A percentile compares a stretch with the other conserved stretches of the same genome.
Conservation (phyloP, 345 rosid genomes). For the Gossypium turneri region DNA sequence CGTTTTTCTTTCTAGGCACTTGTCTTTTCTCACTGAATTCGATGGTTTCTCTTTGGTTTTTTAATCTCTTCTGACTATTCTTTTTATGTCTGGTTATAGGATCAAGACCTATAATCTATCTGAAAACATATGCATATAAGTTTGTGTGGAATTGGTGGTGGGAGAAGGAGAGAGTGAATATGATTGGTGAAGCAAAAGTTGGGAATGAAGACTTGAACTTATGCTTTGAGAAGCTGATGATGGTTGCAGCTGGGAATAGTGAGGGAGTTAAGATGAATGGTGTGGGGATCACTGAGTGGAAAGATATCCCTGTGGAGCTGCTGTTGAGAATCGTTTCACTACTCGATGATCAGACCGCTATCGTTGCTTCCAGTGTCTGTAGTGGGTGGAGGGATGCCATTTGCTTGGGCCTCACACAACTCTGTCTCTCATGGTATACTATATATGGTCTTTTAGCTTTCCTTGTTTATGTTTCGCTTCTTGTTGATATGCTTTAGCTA, state of each 20-base stretch:
- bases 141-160: constrained; percentile 22
- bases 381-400: constrained; percentile 90
- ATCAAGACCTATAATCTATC: constrained; percentile 20
- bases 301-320: constrained; percentile 86
- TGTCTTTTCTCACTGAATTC: constrained; percentile 4
- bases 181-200: constrained; percentile 36
- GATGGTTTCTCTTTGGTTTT: not conserved
- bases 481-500: not conserved
- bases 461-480: not conserved
- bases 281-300: constrained; percentile 60
- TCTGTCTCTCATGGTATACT: constrained; percentile 71
- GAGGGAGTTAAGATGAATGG: constrained; percentile 46
- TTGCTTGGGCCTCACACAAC: constrained; percentile 68
- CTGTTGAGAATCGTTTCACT: constrained; percentile 66
- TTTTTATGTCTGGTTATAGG: constrained; percentile 23
- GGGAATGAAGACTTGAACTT: constrained; percentile 50
- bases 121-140: not conserved
- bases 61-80: constrained; percentile 4
- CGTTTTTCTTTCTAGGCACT: not conserved
- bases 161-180: constrained; percentile 12
- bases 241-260: constrained; percentile 27
- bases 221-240: constrained; percentile 61
- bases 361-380: constrained; percentile 85
- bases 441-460: not conserved
- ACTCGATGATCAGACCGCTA: constrained; percentile 65